Base-by-base conservation (phyloP, 805 yeast genomes). In the Hanseniaspora meyeri region DNA sequence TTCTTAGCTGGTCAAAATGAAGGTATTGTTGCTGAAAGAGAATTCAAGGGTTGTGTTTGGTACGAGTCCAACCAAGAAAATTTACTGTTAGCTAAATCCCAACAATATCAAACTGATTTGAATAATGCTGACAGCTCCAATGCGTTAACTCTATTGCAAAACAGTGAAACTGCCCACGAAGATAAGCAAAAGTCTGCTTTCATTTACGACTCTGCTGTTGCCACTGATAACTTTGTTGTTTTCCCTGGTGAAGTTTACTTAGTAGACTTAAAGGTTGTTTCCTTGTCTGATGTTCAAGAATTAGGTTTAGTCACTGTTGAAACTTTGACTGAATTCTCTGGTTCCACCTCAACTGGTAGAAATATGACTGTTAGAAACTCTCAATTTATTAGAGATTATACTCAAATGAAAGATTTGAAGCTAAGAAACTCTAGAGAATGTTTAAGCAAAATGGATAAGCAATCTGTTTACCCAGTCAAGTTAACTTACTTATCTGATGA, bases 1-100 rank as follows among this genome's bases (percentile, higher is more conserved):
- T 93, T 91, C 65, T 79, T 93, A 66, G 95, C 95, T 42, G 98
- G 98, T 55, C 98, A 93, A 74, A 83, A 90, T 58, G 95, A 88
- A 66, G 93, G 89, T 67, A 74, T 89, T 56, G 93, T 89, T 61
- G 91, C 90, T 40, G 98, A 91, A 73, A 79, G 82, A 66, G 96
- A 87, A 62, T 87, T 85, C 72, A 90, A 91, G 70, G 96, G 96
- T 66, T 95, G 90, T 55, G 85, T 78, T 31, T 86, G 95, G 95
- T 77, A 84, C 55, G 95, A 86, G 71, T 75, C 82, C 40, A 85
- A 85, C 68, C 93, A 85, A 71, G 95, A 86, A 71, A 74, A 74
- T 40, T 65, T 67, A 27, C 72, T 85, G 58, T 71, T 83, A 57
- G 68, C 32, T 31, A 50, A 45, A n/a, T 50, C 58, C 67, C 58